These are phyloP conservation scores for Rhytidiadelphus loreus DNA, from an alignment of 225 moss, liverwort and hornwort species.

Conservation along the genomic window DNA sequence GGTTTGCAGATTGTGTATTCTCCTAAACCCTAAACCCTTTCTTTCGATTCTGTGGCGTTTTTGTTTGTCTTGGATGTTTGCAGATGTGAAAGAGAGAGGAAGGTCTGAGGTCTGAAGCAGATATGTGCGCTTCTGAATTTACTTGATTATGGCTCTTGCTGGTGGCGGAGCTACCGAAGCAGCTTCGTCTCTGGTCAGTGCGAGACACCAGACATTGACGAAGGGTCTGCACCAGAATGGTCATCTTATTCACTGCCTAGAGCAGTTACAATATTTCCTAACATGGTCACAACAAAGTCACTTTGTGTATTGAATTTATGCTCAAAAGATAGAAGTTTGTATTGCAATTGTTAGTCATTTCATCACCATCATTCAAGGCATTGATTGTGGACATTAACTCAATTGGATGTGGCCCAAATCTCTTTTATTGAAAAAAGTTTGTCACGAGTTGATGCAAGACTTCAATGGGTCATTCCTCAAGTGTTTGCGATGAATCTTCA, in stretches of 20 bases:
- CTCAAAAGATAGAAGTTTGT: neutral
- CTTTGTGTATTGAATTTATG: neutral
- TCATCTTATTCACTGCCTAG: neutral
- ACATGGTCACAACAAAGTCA: neutral
- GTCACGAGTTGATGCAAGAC: neutral
- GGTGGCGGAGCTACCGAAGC: neutral
- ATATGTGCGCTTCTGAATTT: neutral
- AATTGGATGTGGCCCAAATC: neutral
- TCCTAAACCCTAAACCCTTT: neutral
- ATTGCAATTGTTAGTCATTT: fast-evolving
- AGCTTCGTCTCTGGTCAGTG: neutral
- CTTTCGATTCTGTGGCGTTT: neutral
- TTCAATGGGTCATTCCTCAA: fast-evolving
- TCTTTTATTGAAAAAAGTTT: no score
- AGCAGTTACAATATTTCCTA: neutral
- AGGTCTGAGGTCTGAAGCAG: neutral
- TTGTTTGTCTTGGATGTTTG: neutral
- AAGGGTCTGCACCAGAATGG: neutral
- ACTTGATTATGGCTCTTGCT: neutral
- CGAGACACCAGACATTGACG: neutral
- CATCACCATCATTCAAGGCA: neutral
- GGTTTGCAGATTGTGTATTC: neutral
- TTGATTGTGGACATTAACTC: neutral
- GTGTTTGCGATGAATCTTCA: neutral
- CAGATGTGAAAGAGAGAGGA: neutral